Evolutionary conservation across 2,329 filamentous ascomycete species (phyloP).

Genomic region (Aspergillus pseudonomiae): DNA sequence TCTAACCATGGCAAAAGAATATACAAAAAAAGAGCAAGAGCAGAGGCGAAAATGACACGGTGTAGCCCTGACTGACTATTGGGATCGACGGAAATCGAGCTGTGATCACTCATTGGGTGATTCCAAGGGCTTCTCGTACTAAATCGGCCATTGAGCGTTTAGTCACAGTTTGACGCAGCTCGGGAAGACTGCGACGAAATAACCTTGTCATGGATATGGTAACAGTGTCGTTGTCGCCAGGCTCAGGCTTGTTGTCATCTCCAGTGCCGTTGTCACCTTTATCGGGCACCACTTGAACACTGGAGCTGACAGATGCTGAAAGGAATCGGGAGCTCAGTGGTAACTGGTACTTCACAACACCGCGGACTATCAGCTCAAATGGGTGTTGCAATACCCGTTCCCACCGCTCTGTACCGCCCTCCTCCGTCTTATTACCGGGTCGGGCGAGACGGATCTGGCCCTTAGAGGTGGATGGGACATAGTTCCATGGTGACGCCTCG

Average conservation of each 20-base stretch:
- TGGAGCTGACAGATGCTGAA: conserved; percentile 53
- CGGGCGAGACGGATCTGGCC: conserved; percentile 80
- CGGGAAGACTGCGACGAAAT: conserved; percentile 7
- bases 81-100: conserved; percentile 25
- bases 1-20: conserved; percentile 13
- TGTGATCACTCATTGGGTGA: conserved; percentile 32
- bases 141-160: conserved; percentile 14
- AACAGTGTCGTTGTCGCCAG: conserved; percentile 33
- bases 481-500: conserved; percentile 84
- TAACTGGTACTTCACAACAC: conserved; percentile 80
- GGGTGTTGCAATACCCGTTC: conserved; percentile 86
- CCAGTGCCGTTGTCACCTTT: conserved; percentile 31
- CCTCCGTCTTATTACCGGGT: conserved; percentile 85
- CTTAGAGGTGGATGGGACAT: conserved; percentile 69
- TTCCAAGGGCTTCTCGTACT: conserved; percentile 13
- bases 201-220: conserved; percentile 21
- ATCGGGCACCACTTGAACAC: conserved; percentile 43
- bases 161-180: conserved; percentile 10
- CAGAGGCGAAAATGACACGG: conserved; percentile 10
- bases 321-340: conserved; percentile 59
- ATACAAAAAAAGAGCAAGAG: conserved; percentile 21
- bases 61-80: background rate
- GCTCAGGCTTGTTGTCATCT: conserved; percentile 19
- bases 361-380: conserved; percentile 90
- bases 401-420: conserved; percentile 83